Evolutionary conservation across 257 asterid genomes (phyloP).

Genomic region (Osmanthus fragrans): DNA sequence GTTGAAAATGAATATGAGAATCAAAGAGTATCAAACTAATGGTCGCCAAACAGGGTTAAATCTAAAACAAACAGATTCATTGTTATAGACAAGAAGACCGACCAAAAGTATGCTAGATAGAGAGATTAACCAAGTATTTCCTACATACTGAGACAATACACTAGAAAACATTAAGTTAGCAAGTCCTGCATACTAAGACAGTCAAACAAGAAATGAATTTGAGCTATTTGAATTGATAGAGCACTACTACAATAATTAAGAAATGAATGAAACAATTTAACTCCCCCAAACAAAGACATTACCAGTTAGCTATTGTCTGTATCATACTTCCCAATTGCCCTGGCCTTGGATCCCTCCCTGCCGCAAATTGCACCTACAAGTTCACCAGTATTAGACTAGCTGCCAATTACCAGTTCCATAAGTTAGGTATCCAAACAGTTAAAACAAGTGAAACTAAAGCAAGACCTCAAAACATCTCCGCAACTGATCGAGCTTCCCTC

Average conservation of each 20-base stretch:
- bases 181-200: background rate
- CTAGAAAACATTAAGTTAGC: background rate
- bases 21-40: too few relatives aligned
- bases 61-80: conserved; percentile 4
- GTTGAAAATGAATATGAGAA: too few relatives aligned
- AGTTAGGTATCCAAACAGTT: background rate
- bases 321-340: conserved; percentile 84
- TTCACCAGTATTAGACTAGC: conserved; percentile 21
- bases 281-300: conserved; percentile 15
- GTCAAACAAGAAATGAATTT: background rate
- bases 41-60: background rate
- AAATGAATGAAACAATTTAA: conserved; percentile 10
- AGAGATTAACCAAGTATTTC: background rate
- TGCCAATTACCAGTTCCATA: conserved; percentile 12
- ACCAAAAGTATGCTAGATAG: conserved; percentile 2
- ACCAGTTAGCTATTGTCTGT: conserved; percentile 73
- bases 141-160: background rate
- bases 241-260: conserved; percentile 1
- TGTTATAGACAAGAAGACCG: background rate
- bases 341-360: conserved; percentile 98
- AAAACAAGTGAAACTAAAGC: conserved; percentile 22
- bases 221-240: conserved; percentile 2
- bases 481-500: conserved; percentile 97
- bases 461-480: conserved; percentile 95
- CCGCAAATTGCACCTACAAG: conserved; percentile 95